Conservation (phyloP, 352 stramenopile species). For the Phytophthora meadii region DNA sequence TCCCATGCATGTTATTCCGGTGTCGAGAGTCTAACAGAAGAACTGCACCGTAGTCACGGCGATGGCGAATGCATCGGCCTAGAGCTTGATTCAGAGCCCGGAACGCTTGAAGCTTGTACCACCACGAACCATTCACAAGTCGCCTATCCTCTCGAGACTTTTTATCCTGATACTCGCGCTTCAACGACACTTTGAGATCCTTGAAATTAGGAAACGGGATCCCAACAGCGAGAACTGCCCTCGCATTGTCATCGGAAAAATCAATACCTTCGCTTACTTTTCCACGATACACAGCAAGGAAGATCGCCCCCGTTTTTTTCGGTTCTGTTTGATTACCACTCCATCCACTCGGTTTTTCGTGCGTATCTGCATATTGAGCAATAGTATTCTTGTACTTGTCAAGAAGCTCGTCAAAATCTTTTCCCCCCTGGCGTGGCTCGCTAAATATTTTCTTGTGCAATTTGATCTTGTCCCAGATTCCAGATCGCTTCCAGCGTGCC, state of each 20-base stretch:
- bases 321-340: constrained; percentile 2
- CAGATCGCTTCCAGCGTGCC: constrained; percentile 64
- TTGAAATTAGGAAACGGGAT: constrained; percentile 97
- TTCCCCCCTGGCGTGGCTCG: constrained; percentile 71
- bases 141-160: constrained; percentile 58
- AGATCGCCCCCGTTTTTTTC: constrained; percentile 84
- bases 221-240: constrained; percentile 96
- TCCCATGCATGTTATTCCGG: constrained; percentile 52
- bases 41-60: constrained; percentile 97
- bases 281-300: constrained; percentile 98
- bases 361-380: constrained; percentile 24
- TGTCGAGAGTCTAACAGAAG: constrained; percentile 95
- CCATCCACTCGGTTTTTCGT: constrained; percentile 24
- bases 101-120: constrained; percentile 98
- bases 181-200: constrained; percentile 88
- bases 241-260: constrained; percentile 96
- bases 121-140: constrained; percentile 73
- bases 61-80: constrained; percentile 98
- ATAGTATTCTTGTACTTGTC: constrained; percentile 75
- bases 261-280: constrained; percentile 99
- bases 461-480: constrained; percentile 58
- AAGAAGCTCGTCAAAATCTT: constrained; percentile 79
- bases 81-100: constrained; percentile 99
- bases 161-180: constrained; percentile 80
- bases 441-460: constrained; percentile 65